Evolutionary conservation across 495 filamentous ascomycete species (phyloP).

Genomic region (Aspergillus bridgeri): DNA sequence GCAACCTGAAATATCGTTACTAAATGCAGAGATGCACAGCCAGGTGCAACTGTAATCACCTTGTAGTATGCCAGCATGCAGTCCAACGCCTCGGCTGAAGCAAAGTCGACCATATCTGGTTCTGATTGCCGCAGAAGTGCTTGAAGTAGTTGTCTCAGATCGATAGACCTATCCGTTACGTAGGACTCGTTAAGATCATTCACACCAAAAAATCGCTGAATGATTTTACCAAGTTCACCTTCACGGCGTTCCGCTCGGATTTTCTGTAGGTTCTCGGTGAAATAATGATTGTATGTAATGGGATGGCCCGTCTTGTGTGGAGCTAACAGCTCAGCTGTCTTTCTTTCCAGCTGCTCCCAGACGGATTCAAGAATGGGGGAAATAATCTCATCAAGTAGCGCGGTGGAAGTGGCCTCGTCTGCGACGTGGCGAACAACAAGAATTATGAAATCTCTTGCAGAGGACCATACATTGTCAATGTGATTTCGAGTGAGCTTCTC

Average conservation of each 20-base stretch:
- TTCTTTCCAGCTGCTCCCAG: conserved; percentile 20
- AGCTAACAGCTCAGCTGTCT: conserved; percentile 20
- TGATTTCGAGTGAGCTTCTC: conserved; percentile 34
- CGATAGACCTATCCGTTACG: conserved; percentile 2
- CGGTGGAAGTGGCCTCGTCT: conserved; percentile 34
- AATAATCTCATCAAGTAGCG: conserved; percentile 38
- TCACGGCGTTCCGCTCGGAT: conserved; percentile 25
- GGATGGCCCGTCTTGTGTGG: conserved; percentile 23
- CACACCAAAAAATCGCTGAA: conserved; percentile 19
- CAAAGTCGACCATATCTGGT: conserved; percentile 25
- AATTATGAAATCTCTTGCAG: conserved; percentile 35
- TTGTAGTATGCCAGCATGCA: conserved; percentile 34
- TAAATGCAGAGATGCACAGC: background rate
- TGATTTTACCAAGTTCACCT: conserved; percentile 18
- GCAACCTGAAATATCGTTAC: conserved; percentile 47
- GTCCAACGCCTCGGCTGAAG: conserved; percentile 25
- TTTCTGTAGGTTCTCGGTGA: conserved; percentile 47
- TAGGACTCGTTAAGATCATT: conserved; percentile 7
- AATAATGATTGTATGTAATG: conserved; percentile 59
- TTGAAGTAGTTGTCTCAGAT: conserved; percentile 18
- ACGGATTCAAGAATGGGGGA: conserved; percentile 31
- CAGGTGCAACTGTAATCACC: conserved; percentile 16
- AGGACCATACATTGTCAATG: conserved; percentile 30
- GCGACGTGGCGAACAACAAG: conserved; percentile 29
- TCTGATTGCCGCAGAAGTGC: conserved; percentile 13